Conservation (phyloP, 2,329 filamentous ascomycete species). For the Ophiostoma quercus region DNA sequence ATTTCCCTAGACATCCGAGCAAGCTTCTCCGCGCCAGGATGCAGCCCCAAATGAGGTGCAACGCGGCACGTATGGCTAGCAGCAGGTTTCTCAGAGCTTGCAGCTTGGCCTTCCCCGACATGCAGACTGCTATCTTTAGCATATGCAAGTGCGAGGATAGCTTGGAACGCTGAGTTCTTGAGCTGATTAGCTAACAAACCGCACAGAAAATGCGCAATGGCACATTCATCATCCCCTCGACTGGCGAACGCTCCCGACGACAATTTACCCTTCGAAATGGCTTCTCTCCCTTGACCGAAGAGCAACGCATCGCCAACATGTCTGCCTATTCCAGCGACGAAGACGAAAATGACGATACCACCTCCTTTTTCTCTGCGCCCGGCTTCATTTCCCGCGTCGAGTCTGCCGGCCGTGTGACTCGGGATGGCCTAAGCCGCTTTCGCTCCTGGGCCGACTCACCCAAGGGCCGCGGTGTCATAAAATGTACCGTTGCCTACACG, state of each 20-base stretch:
- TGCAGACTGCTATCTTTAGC: not conserved
- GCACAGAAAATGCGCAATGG: constrained; percentile 70
- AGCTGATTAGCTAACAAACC: not conserved
- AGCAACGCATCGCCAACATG: constrained; percentile 27
- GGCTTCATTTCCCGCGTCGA: constrained; percentile 28
- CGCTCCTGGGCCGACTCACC: constrained; percentile 63
- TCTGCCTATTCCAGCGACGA: constrained; percentile 2
- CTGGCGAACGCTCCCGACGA: constrained; percentile 76
- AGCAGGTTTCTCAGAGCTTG: not conserved
- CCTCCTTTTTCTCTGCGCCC: constrained; percentile 34
- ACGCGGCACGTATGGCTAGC: not conserved
- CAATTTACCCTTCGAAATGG: constrained; percentile 65
- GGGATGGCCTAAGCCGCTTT: constrained; percentile 32
- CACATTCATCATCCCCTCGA: constrained; percentile 79
- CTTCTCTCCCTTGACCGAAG: constrained; percentile 29
- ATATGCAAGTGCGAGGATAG: not conserved
- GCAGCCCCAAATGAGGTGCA: constrained; percentile 5
- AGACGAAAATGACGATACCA: constrained; percentile 33
- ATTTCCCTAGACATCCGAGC: not conserved
- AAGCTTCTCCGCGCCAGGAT: not conserved
- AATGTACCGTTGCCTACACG: constrained; percentile 86
- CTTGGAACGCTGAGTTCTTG: not conserved
- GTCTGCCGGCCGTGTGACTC: constrained; percentile 1
- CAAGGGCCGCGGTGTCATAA: constrained; percentile 73
- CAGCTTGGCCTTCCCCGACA: not conserved